phyloP scores from a whole-genome alignment of 2,329 filamentous ascomycete genomes.

The Aureobasidium lini region DNA sequence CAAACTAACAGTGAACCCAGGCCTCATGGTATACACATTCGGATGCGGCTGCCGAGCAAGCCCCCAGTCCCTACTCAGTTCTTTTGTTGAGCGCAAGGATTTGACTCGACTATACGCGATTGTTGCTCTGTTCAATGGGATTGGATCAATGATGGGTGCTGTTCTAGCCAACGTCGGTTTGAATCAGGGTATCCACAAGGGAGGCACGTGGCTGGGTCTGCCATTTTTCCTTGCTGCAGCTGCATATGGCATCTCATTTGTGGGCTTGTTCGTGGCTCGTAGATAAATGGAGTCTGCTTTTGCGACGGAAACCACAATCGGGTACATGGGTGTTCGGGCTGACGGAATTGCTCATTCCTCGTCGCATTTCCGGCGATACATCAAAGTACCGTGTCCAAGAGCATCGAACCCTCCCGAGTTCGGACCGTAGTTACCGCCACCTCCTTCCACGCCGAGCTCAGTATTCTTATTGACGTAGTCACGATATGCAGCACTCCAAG shows the following conservation, averaged over 20 bases:
- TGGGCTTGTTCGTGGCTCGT: not conserved
- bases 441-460: too few relatives aligned
- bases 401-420: too few relatives aligned
- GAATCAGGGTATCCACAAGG: constrained; percentile 3
- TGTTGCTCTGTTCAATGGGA: not conserved
- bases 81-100: not conserved
- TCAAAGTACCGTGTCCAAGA: too few relatives aligned
- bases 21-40: not conserved
- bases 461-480: too few relatives aligned
- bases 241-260: not conserved
- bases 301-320: too few relatives aligned
- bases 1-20: not conserved
- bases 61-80: not conserved
- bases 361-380: too few relatives aligned
- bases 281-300: not conserved
- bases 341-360: too few relatives aligned
- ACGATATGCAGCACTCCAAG: too few relatives aligned
- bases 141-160: not conserved
- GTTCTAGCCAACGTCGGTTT: not conserved
- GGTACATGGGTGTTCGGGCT: too few relatives aligned
- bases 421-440: too few relatives aligned
- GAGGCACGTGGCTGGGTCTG: constrained; percentile 5
- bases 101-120: not conserved
- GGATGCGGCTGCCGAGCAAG: not conserved
- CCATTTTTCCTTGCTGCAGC: constrained; percentile 7